These are phyloP conservation scores for Tulasnella sp. DNA, from an alignment of 768 basidiomycete genomes.

Conservation along the genomic window DNA sequence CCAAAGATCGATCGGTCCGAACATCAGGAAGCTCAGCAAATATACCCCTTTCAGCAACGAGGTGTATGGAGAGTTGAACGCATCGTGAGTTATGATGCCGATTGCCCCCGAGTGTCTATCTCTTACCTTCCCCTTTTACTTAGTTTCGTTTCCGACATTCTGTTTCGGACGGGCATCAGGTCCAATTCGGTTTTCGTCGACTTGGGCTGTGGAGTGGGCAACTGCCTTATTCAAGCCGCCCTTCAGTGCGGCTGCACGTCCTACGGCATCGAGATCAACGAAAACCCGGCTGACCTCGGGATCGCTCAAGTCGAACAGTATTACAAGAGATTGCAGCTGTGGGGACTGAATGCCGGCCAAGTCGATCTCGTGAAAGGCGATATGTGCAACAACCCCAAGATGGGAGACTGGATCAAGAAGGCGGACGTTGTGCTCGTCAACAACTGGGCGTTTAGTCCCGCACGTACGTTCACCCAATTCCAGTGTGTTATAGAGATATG, in stretches of 20 bases:
- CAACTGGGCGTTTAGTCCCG: conserved; percentile 72
- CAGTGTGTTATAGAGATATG: background rate
- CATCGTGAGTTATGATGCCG: conserved; percentile 30
- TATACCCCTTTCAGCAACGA: conserved; percentile 72
- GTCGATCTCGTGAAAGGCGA: conserved; percentile 77
- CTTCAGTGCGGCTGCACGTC: conserved; percentile 63
- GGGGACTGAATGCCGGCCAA: conserved; percentile 69
- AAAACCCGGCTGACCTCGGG: conserved; percentile 71
- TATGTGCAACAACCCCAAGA: conserved; percentile 59
- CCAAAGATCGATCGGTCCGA: conserved; percentile 84
- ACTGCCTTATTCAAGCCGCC: conserved; percentile 70
- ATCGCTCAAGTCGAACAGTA: conserved; percentile 63
- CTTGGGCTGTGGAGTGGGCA: conserved; percentile 77
- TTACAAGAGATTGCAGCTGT: conserved; percentile 71
- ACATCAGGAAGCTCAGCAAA: conserved; percentile 64
- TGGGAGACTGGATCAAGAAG: conserved; percentile 55
- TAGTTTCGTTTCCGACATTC: conserved; percentile 48
- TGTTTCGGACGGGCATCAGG: conserved; percentile 41
- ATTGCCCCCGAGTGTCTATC: conserved; percentile 10
- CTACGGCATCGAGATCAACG: conserved; percentile 72
- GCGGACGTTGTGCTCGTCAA: conserved; percentile 91
- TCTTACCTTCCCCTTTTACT: background rate
- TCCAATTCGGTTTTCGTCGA: conserved; percentile 66
- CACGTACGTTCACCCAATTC: conserved; percentile 38
- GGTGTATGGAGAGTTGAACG: conserved; percentile 86